phyloP scores from a whole-genome alignment of 768 basidiomycete genomes.

The Suillus ampliporus region DNA sequence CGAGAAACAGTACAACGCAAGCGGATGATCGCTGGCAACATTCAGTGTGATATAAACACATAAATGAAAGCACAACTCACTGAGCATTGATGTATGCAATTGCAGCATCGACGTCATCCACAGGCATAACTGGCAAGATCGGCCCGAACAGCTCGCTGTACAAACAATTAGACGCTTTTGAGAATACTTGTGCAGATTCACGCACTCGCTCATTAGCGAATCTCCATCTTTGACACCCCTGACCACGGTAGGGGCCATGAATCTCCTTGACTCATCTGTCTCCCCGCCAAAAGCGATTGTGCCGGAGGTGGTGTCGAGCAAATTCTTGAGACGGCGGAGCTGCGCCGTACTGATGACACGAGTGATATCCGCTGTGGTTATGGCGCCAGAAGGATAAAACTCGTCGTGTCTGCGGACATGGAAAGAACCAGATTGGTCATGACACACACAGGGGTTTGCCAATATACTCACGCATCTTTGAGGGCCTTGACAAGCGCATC shows the following conservation, averaged over 20 bases:
- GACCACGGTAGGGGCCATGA: conserved; percentile 77
- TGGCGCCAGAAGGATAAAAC: conserved; percentile 50
- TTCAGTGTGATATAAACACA: neutral
- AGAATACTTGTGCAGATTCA: conserved; percentile 16
- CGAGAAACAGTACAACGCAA: conserved; percentile 81
- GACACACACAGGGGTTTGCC: neutral
- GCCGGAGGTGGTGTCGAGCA: conserved; percentile 73
- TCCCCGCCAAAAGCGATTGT: conserved; percentile 68
- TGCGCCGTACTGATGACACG: conserved; percentile 61
- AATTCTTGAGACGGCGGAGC: conserved; percentile 60
- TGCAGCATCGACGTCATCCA: conserved; percentile 73
- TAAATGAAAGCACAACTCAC: conserved; percentile 4
- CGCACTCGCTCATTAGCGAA: conserved; percentile 78
- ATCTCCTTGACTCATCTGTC: conserved; percentile 58
- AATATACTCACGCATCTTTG: conserved; percentile 45
- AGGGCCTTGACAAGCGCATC: conserved; percentile 47
- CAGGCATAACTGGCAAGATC: conserved; percentile 73
- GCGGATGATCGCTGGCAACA: conserved; percentile 65
- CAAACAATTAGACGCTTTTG: neutral
- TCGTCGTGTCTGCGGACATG: conserved; percentile 25
- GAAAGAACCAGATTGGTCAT: neutral
- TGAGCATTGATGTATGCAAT: conserved; percentile 72
- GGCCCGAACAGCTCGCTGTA: conserved; percentile 86
- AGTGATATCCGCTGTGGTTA: conserved; percentile 48
- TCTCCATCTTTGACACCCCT: conserved; percentile 65